Evolutionary conservation across 805 yeast species (phyloP).

Genomic region (Candida glaebosa): DNA sequence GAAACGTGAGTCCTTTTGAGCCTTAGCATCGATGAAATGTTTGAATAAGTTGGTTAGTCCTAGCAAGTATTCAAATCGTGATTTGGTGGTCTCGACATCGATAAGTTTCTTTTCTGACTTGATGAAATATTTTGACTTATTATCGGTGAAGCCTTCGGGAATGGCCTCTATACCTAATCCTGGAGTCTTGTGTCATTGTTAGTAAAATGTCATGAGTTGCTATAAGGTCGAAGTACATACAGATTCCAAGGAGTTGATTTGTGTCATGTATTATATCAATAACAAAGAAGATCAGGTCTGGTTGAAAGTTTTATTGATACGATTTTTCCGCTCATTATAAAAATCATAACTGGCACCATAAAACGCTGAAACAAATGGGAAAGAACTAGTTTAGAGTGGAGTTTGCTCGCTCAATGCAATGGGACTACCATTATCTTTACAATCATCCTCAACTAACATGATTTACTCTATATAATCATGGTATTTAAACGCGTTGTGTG

Average conservation of each 20-base stretch:
- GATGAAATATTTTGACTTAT: constrained; percentile 27
- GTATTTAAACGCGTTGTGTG: not conserved
- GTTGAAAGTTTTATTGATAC: not conserved
- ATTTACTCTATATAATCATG: not conserved
- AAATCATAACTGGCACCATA: not conserved
- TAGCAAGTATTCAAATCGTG: constrained; percentile 60
- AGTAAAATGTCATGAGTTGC: not conserved
- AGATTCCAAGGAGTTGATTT: constrained; percentile 5
- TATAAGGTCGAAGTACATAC: constrained; percentile 1
- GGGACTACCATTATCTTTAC: not conserved
- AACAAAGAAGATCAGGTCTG: not conserved
- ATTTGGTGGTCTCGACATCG: constrained; percentile 55
- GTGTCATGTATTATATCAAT: constrained; percentile 1
- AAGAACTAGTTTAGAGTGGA: no score
- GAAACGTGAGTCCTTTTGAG: constrained; percentile 55
- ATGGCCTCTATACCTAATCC: constrained; percentile 10
- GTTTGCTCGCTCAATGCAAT: no score
- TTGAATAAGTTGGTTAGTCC: constrained; percentile 64
- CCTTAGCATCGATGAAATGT: constrained; percentile 63
- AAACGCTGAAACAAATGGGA: not conserved
- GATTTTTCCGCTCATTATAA: not conserved
- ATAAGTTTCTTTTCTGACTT: constrained; percentile 36
- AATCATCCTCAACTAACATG: not conserved
- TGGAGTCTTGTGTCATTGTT: constrained; percentile 10
- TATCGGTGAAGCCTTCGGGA: constrained; percentile 8